Evolutionary conservation across 139 green algal genomes (phyloP).

Genomic region (Limnomonas spitsbergensis): DNA sequence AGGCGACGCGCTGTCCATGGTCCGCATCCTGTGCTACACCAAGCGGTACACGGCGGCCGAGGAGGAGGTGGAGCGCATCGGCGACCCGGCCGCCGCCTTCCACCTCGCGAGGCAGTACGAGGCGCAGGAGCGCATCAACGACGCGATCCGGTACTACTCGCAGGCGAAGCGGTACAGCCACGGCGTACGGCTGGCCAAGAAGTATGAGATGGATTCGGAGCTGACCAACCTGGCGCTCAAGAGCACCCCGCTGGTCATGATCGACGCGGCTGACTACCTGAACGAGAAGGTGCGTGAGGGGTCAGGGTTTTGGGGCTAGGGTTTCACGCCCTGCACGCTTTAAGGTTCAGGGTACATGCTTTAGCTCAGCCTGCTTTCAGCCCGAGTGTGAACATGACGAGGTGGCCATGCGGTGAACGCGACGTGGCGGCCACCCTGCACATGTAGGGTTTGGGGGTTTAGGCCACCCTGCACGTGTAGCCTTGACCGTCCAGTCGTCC

Average conservation of each 20-base stretch:
- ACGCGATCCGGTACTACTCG: slow-evolving; percentile 57
- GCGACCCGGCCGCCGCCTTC: slow-evolving; percentile 66
- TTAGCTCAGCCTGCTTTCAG: too few species aligned
- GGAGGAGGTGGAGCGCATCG: slow-evolving; percentile 37
- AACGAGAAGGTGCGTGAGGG: slow-evolving; percentile 33
- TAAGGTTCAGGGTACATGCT: too few species aligned
- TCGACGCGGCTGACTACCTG: slow-evolving; percentile 60
- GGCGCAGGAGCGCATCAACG: slow-evolving; percentile 44
- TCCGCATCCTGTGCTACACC: slow-evolving; percentile 58
- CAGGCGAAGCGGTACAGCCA: slow-evolving; percentile 52
- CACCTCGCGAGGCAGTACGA: slow-evolving; percentile 75
- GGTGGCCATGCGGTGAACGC: too few species aligned
- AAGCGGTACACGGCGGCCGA: slow-evolving; percentile 51
- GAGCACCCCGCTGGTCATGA: slow-evolving; percentile 52
- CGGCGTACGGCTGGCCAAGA: slow-evolving; percentile 50
- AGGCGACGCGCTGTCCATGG: slow-evolving; percentile 56
- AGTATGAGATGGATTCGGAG: slow-evolving; percentile 41
- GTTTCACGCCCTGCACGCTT: too few species aligned
- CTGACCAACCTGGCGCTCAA: slow-evolving; percentile 47
- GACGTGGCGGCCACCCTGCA: too few species aligned
- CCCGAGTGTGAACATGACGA: too few species aligned
- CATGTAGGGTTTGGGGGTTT: too few species aligned
- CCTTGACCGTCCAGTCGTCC: too few species aligned
- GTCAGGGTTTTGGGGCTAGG: not conserved
- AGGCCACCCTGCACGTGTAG: too few species aligned